These are phyloP conservation scores for Colletotrichum noveboracense DNA, from an alignment of 2,329 filamentous ascomycete genomes.

Conservation along the genomic window DNA sequence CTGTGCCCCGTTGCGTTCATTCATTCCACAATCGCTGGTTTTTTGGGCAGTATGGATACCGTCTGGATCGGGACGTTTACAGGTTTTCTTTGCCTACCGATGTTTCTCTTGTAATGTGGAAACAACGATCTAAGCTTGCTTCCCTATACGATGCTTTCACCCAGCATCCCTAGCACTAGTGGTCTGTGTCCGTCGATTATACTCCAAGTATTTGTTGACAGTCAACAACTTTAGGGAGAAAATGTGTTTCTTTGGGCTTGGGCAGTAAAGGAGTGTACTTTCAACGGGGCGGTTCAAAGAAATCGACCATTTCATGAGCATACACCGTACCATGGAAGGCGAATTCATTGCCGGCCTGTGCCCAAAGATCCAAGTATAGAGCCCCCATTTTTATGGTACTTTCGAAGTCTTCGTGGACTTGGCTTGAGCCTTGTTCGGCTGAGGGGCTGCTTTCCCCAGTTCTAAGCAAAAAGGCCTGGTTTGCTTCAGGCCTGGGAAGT, in stretches of 20 bases:
- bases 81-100: neutral
- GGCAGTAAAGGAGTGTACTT: neutral
- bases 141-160: neutral
- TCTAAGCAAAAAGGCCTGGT: neutral
- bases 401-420: neutral
- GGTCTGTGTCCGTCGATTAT: neutral
- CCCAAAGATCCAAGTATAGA: neutral
- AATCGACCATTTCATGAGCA: neutral
- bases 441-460: rapidly evolving
- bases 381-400: rapidly evolving
- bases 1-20: neutral
- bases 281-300: neutral
- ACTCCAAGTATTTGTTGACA: too few relatives aligned
- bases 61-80: neutral
- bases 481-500: neutral
- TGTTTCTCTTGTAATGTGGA: neutral
- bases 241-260: neutral
- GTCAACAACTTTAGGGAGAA: too few relatives aligned
- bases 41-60: neutral
- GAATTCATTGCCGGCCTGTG: too few relatives aligned
- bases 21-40: neutral
- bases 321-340: too few relatives aligned
- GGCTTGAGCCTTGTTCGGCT: neutral
- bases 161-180: rapidly evolving
- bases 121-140: neutral